Percentiles rank a stretch among this genome's conserved stretches.
Evolutionary conservation across 2,329 filamentous ascomycete species (phyloP).

Genomic region (Aspergillus versicolor): DNA sequence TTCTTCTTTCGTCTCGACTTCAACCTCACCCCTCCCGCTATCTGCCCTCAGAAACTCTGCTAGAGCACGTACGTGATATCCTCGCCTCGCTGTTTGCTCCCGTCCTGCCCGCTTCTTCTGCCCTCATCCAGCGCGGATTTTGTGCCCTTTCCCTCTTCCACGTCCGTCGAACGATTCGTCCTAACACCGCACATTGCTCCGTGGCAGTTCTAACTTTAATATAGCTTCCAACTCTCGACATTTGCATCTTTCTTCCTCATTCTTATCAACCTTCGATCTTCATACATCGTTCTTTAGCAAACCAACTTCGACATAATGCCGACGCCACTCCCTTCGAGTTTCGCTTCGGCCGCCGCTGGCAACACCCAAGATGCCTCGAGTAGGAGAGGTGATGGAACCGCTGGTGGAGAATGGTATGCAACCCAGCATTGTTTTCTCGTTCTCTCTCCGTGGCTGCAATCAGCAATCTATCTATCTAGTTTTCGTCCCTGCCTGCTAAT

Average conservation of each 20-base stretch:
- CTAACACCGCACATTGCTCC: constrained; percentile 5
- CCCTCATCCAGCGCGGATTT: constrained; percentile 5
- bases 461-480: constrained; percentile 3
- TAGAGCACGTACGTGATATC: constrained; percentile 7
- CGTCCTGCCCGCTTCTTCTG: background rate
- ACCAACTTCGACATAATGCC: constrained; percentile 53
- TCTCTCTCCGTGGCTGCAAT: constrained; percentile 1
- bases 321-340: constrained; percentile 76
- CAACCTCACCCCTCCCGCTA: constrained; percentile 12
- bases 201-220: constrained; percentile 1
- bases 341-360: constrained; percentile 78
- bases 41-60: constrained; percentile 4
- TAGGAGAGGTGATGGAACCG: constrained; percentile 58
- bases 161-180: background rate
- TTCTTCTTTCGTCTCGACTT: constrained; percentile 25
- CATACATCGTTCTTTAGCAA: constrained; percentile 17
- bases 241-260: constrained; percentile 22
- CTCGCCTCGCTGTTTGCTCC: background rate
- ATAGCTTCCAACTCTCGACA: constrained; percentile 8
- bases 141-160: constrained; percentile 4
- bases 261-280: constrained; percentile 22
- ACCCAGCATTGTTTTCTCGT: constrained; percentile 8
- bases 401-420: constrained; percentile 71
- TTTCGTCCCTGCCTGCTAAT: background rate
- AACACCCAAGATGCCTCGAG: constrained; percentile 64